Conservation (phyloP, 148 eudicot species). For the Chenopodium berlandieri region DNA sequence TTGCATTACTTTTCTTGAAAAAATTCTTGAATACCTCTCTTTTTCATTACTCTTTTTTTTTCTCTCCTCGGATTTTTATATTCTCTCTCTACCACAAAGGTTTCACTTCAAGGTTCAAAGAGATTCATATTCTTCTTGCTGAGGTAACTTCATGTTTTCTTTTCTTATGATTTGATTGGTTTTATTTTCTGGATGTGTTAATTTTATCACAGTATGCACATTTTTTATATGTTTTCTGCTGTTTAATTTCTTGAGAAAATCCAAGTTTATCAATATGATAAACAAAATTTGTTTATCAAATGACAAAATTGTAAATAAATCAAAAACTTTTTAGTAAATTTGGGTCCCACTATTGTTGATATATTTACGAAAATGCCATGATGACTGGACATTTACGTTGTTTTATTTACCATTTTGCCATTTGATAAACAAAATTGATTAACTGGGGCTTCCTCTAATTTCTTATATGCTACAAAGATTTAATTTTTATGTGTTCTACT, state of each 20-base stretch:
- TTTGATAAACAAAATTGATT: too few species aligned
- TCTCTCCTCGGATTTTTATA: background rate
- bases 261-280: too few species aligned
- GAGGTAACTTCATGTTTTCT: conserved; percentile 12
- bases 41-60: background rate
- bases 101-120: background rate
- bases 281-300: too few species aligned
- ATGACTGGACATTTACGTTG: too few species aligned
- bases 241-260: background rate
- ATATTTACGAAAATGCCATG: too few species aligned
- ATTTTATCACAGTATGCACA: background rate
- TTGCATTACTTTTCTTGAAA: background rate
- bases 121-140: background rate
- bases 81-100: background rate
- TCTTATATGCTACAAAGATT: background rate
- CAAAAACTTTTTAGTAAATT: too few species aligned
- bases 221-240: background rate
- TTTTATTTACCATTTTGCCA: too few species aligned
- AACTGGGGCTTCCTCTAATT: background rate
- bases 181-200: background rate
- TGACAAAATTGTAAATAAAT: too few species aligned
- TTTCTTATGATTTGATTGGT: conserved; percentile 6
- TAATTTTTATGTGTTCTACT: background rate
- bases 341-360: too few species aligned
- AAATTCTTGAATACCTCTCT: background rate